Evolutionary conservation across 306 rosid genomes (phyloP).

Genomic region (Senna tora): DNA sequence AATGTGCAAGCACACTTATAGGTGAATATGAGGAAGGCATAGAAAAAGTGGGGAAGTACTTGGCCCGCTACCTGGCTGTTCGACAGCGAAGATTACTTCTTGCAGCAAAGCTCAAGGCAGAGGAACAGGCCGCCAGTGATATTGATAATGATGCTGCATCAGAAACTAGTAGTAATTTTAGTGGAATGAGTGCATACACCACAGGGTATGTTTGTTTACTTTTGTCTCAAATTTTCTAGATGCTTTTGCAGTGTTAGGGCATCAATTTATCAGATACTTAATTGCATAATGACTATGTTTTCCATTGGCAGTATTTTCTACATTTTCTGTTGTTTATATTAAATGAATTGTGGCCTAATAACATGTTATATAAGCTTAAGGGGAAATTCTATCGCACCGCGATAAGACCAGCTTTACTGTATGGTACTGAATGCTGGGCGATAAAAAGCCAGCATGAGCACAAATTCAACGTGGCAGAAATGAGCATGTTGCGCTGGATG

Average conservation of each 20-base stretch:
- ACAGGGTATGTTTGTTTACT: conserved; percentile 64
- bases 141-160: conserved; percentile 87
- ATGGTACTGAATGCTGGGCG: no score
- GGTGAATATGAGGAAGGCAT: conserved; percentile 84
- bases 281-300: background rate
- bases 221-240: conserved; percentile 14
- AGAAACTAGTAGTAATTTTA: conserved; percentile 92
- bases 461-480: no score
- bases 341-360: background rate
- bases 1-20: conserved; percentile 71
- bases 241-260: conserved; percentile 18
- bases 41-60: conserved; percentile 94
- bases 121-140: conserved; percentile 68
- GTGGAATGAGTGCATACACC: conserved; percentile 99
- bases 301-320: background rate
- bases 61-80: conserved; percentile 93
- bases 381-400: no score
- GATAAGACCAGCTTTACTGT: no score
- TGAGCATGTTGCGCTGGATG: no score
- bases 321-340: conserved; percentile 22
- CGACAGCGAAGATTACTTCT: conserved; percentile 95
- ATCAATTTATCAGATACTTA: background rate
- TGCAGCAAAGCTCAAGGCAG: conserved; percentile 77
- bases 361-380: conserved; percentile 22
- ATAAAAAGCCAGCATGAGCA: no score